A percentile compares a stretch with the other conserved stretches of the same genome.
These are phyloP conservation scores for Candida endomychidarum DNA, from an alignment of 805 yeast genomes.

Conservation along the genomic window DNA sequence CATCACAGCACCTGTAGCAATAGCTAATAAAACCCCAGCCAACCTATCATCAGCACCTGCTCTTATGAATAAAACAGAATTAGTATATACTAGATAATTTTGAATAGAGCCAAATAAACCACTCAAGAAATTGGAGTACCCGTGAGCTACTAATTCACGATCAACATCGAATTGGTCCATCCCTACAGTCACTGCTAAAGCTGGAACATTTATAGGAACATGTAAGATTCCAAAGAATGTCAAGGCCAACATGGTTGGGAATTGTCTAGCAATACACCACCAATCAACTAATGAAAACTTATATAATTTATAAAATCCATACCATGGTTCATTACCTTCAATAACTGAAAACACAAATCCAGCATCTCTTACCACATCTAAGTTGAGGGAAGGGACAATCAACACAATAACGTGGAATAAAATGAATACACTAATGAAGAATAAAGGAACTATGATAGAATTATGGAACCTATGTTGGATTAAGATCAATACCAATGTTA, in stretches of 20 bases:
- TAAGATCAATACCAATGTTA: constrained; percentile 60
- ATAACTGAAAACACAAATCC: constrained; percentile 88
- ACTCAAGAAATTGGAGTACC: constrained; percentile 81
- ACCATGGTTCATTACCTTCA: constrained; percentile 80
- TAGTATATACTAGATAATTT: constrained; percentile 92
- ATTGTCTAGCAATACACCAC: constrained; percentile 60
- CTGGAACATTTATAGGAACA: constrained; percentile 97
- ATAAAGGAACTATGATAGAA: constrained; percentile 77
- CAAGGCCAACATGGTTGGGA: constrained; percentile 93
- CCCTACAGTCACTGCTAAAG: constrained; percentile 85
- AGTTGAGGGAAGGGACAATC: constrained; percentile 61
- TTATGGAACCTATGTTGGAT: constrained; percentile 57
- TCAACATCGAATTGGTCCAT: constrained; percentile 89
- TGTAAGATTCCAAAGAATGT: constrained; percentile 95
- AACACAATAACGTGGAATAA: constrained; percentile 69
- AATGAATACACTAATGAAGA: constrained; percentile 69
- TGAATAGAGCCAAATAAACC: constrained; percentile 88
- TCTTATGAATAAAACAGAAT: constrained; percentile 84
- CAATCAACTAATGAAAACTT: constrained; percentile 73
- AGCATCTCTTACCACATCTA: constrained; percentile 57
- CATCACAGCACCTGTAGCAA: constrained; percentile 80
- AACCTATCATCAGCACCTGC: constrained; percentile 91
- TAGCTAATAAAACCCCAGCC: constrained; percentile 87
- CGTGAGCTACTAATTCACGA: constrained; percentile 92
- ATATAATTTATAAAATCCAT: constrained; percentile 73